Conservation (phyloP, 441 rosid species). For the Gossypium davidsonii region DNA sequence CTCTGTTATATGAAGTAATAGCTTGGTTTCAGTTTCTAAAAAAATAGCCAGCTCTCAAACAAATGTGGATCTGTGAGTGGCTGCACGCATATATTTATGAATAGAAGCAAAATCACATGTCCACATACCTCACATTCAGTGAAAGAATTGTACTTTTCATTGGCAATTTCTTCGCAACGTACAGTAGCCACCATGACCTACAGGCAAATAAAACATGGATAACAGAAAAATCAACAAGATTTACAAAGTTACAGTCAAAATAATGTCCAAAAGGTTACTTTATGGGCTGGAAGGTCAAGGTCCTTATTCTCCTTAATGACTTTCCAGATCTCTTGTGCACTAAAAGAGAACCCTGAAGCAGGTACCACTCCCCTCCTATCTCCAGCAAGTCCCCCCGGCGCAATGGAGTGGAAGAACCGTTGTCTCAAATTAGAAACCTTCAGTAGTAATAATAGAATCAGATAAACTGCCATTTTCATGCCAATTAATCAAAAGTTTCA, state of each 20-base stretch:
- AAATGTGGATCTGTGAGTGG: background rate
- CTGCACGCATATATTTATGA: background rate
- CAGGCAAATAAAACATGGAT: constrained; percentile 12
- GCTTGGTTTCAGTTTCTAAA: background rate
- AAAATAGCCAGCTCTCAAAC: background rate
- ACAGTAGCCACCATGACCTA: constrained; percentile 99
- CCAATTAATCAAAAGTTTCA: constrained; percentile 4
- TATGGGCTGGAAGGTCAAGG: constrained; percentile 99
- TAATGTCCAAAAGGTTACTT: constrained; percentile 43
- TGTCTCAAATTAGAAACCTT: constrained; percentile 87
- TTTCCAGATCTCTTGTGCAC: constrained; percentile 92
- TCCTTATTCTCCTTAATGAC: constrained; percentile 97
- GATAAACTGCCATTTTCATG: constrained; percentile 3
- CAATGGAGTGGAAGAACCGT: constrained; percentile 82
- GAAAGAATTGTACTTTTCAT: constrained; percentile 61
- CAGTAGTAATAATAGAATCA: constrained; percentile 16
- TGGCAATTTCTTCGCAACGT: constrained; percentile 97
- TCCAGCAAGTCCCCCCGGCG: constrained; percentile 99
- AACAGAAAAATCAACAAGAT: constrained; percentile 6
- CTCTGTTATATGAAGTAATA: constrained; percentile 37
- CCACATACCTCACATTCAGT: constrained; percentile 55
- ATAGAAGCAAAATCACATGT: constrained; percentile 1
- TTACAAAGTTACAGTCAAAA: background rate
- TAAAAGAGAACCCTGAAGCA: constrained; percentile 94
- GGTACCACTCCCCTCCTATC: constrained; percentile 98